Percentiles rank a stretch among this genome's conserved stretches.
Evolutionary conservation across 768 basidiomycete genomes (phyloP).

Genomic region (Hydnum rufescens): DNA sequence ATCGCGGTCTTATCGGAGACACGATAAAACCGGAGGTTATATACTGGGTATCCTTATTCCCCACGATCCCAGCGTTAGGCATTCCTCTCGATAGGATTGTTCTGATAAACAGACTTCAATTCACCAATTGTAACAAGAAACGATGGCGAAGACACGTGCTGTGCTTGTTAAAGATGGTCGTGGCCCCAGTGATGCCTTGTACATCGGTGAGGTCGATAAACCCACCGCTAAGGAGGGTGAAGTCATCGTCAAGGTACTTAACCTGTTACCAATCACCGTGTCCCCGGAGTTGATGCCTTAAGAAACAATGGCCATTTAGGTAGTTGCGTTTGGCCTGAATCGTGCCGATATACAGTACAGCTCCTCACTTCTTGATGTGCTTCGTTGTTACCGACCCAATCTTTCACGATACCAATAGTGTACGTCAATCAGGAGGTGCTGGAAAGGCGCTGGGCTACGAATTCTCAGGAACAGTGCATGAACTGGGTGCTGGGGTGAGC

Average conservation of each 20-base stretch:
- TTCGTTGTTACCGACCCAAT: slow-evolving; percentile 60
- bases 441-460: slow-evolving; percentile 70
- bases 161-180: slow-evolving; percentile 57
- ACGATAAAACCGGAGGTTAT: no score
- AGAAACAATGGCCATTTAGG: slow-evolving; percentile 14
- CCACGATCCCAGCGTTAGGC: no score
- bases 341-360: slow-evolving; percentile 66
- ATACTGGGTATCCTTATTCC: no score
- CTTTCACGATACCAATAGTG: no score
- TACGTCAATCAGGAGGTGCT: no score
- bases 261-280: background rate
- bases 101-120: no score
- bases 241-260: background rate
- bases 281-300: background rate
- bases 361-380: no score
- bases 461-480: slow-evolving; percentile 49
- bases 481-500: slow-evolving; percentile 30
- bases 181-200: slow-evolving; percentile 58
- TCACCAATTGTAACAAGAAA: no score
- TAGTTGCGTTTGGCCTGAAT: slow-evolving; percentile 55
- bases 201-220: slow-evolving; percentile 48
- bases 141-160: slow-evolving; percentile 38
- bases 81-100: no score
- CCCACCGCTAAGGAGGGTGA: slow-evolving; percentile 30
- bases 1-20: no score